phyloP scores from a whole-genome alignment of 2,329 filamentous ascomycete genomes.

The Colletotrichum phormii region DNA sequence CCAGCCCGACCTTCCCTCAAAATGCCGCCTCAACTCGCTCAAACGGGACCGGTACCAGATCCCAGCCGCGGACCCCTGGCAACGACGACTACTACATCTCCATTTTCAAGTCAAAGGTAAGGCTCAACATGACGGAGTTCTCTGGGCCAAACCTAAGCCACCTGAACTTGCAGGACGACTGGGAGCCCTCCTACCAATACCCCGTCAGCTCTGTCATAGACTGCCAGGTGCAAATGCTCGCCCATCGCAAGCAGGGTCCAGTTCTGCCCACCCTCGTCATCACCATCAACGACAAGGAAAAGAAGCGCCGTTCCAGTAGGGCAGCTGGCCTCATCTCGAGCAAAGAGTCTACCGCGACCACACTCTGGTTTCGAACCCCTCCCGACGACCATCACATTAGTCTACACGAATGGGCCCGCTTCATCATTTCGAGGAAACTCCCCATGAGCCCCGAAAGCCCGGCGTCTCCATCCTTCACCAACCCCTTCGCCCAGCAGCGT shows the following conservation, averaged over 20 bases:
- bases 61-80: constrained; percentile 41
- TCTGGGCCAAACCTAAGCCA: constrained; percentile 23
- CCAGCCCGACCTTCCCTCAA: constrained; percentile 53
- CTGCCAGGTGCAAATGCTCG: constrained; percentile 68
- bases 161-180: constrained; percentile 58
- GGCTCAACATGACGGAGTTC: constrained; percentile 30
- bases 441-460: constrained; percentile 65
- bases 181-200: constrained; percentile 66
- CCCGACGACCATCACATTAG: constrained; percentile 62
- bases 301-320: constrained; percentile 73
- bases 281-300: constrained; percentile 69
- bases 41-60: constrained; percentile 50
- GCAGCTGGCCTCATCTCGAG: constrained; percentile 66
- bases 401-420: constrained; percentile 70
- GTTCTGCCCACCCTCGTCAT: constrained; percentile 70
- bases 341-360: constrained; percentile 61
- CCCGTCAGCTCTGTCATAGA: constrained; percentile 63
- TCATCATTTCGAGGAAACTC: constrained; percentile 59
- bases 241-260: constrained; percentile 72
- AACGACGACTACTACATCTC: constrained; percentile 61
- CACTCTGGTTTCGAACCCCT: constrained; percentile 67
- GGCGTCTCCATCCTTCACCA: constrained; percentile 64
- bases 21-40: constrained; percentile 50
- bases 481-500: constrained; percentile 53
- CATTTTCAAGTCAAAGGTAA: constrained; percentile 68